These are phyloP conservation scores for Magnolia changhungtana DNA, from an alignment of 164 flowering plant species.

Conservation along the genomic window DNA sequence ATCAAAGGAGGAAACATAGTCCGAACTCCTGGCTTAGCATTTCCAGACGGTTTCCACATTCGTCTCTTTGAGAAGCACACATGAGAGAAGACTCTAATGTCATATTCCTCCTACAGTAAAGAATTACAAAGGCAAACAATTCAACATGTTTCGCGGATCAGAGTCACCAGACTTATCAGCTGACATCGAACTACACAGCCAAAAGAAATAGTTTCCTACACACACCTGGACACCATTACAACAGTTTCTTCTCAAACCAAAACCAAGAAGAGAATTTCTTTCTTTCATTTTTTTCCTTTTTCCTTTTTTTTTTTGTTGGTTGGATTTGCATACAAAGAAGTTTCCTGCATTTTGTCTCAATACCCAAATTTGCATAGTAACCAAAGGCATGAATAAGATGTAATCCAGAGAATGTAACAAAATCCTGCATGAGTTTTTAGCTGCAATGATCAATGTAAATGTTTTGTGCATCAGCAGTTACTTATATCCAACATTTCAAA, in stretches of 20 bases:
- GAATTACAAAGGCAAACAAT: neutral
- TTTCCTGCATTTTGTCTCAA: constrained; percentile 1
- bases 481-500: neutral
- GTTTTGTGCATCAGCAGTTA: constrained; percentile 2
- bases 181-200: neutral
- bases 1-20: constrained; percentile 75
- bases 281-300: too few species aligned
- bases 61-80: constrained; percentile 38
- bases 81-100: neutral
- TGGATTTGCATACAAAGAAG: constrained; percentile 1
- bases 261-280: neutral
- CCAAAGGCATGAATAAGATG: neutral
- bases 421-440: neutral
- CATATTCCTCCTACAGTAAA: neutral
- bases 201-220: neutral
- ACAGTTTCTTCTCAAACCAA: constrained; percentile 2
- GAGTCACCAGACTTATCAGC: neutral
- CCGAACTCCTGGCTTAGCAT: constrained; percentile 84
- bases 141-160: too few species aligned
- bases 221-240: neutral
- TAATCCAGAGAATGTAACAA: constrained; percentile 3
- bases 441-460: constrained; percentile 1
- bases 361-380: neutral
- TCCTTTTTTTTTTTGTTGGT: neutral
- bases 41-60: constrained; percentile 77